These are phyloP conservation scores for Botrytis elliptica DNA, from an alignment of 2,329 filamentous ascomycete species.

Conservation along the genomic window DNA sequence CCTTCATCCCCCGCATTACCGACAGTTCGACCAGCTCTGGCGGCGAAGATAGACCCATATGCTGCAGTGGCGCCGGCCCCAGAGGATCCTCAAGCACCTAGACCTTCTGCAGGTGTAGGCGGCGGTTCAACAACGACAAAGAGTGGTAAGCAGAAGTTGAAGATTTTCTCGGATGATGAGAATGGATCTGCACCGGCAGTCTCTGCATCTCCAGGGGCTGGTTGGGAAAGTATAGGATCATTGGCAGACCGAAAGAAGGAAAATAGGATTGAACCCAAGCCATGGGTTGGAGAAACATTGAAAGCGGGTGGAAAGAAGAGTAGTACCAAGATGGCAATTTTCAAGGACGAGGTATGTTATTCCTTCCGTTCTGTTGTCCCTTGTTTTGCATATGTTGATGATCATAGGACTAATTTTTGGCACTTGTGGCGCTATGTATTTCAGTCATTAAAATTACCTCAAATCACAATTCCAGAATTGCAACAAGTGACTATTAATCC, in stretches of 20 bases:
- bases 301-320: constrained; percentile 82
- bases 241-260: constrained; percentile 90
- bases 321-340: constrained; percentile 82
- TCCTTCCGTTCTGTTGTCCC: constrained; percentile 34
- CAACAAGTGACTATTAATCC: constrained; percentile 82
- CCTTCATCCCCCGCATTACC: constrained; percentile 87
- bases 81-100: constrained; percentile 65
- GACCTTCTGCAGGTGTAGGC: constrained; percentile 48
- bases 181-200: not conserved
- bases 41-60: constrained; percentile 84
- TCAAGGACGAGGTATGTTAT: constrained; percentile 89
- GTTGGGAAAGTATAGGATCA: constrained; percentile 44
- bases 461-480: constrained; percentile 54
- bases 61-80: constrained; percentile 47
- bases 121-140: constrained; percentile 55
- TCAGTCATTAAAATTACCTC: constrained; percentile 53
- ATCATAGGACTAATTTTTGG: constrained; percentile 90
- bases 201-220: not conserved
- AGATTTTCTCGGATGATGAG: constrained; percentile 14
- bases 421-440: constrained; percentile 54
- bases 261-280: constrained; percentile 79
- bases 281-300: constrained; percentile 89
- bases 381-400: constrained; percentile 71
- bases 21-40: constrained; percentile 76
- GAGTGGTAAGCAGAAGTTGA: constrained; percentile 45